Conservation (phyloP, 1,284 basidiomycete genomes). For the Cutaneotrichosporon dermatis region DNA sequence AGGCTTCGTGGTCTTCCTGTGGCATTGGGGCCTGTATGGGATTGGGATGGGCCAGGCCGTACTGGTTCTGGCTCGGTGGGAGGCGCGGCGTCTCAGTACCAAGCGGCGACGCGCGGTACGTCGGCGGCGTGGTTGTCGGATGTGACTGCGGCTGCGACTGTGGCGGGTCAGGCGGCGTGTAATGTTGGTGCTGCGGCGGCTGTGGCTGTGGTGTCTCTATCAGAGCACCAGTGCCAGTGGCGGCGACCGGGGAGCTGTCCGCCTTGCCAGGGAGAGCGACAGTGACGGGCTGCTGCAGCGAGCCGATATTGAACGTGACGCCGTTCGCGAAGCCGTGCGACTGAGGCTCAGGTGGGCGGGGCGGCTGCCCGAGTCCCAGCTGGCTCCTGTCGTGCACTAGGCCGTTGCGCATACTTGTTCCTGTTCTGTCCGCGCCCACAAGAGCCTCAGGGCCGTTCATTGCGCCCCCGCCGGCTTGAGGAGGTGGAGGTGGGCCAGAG, state of each 20-base stretch:
- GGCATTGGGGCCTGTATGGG: not conserved
- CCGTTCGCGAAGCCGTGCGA: not conserved
- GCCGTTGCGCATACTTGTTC: not conserved
- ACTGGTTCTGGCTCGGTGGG: not conserved
- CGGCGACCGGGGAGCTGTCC: not conserved
- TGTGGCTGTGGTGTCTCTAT: not conserved
- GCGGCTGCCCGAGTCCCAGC: not conserved
- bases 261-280: not conserved
- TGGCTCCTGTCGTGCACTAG: not conserved
- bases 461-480: no score
- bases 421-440: no score
- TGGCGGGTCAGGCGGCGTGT: no score
- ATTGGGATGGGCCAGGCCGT: not conserved
- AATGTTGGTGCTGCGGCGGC: no score
- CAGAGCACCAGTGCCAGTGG: no score
- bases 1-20: not conserved
- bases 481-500: no score
- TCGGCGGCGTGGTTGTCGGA: not conserved
- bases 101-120: not conserved
- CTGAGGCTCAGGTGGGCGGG: not conserved
- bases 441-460: not conserved
- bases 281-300: not conserved
- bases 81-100: not conserved
- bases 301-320: not conserved
- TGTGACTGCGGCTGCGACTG: not conserved